These are phyloP conservation scores for Venturia oleaginea DNA, from an alignment of 2,329 filamentous ascomycete genomes.

Conservation along the genomic window DNA sequence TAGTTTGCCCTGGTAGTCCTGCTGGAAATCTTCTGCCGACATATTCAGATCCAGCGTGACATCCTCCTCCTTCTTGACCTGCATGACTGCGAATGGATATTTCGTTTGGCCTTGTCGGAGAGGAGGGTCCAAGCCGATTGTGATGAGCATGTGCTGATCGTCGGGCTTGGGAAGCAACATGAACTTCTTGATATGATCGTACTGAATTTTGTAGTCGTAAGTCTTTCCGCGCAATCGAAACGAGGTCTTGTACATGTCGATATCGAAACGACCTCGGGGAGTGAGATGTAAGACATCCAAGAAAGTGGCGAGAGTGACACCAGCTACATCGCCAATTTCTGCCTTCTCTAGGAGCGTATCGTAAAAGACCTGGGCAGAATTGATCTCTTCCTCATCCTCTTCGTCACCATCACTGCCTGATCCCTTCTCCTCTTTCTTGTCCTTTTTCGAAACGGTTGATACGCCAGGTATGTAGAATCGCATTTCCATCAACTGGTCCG, in stretches of 20 bases:
- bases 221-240: conserved; percentile 97
- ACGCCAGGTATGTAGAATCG: conserved; percentile 96
- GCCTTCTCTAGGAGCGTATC: conserved; percentile 97
- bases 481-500: conserved; percentile 95
- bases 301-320: conserved; percentile 96
- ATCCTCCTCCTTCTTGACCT: conserved; percentile 96
- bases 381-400: conserved; percentile 66
- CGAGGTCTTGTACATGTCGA: conserved; percentile 98
- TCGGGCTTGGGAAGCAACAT: conserved; percentile 99
- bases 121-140: conserved; percentile 87
- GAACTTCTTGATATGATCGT: conserved; percentile 96
- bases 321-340: conserved; percentile 97
- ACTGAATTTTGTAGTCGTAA: conserved; percentile 99
- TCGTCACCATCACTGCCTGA: conserved; percentile 50
- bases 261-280: conserved; percentile 96
- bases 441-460: conserved; percentile 49
- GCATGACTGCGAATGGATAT: conserved; percentile 98
- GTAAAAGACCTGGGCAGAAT: conserved; percentile 94
- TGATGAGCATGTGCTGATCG: conserved; percentile 90
- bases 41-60: conserved; percentile 95
- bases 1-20: conserved; percentile 83
- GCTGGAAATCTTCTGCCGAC: conserved; percentile 76
- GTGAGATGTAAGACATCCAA: conserved; percentile 94
- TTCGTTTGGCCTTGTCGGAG: conserved; percentile 93
- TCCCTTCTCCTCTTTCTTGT: conserved; percentile 57